Base-by-base conservation (phyloP, 2,329 filamentous ascomycete species). In the Hypoxylon sp. region DNA sequence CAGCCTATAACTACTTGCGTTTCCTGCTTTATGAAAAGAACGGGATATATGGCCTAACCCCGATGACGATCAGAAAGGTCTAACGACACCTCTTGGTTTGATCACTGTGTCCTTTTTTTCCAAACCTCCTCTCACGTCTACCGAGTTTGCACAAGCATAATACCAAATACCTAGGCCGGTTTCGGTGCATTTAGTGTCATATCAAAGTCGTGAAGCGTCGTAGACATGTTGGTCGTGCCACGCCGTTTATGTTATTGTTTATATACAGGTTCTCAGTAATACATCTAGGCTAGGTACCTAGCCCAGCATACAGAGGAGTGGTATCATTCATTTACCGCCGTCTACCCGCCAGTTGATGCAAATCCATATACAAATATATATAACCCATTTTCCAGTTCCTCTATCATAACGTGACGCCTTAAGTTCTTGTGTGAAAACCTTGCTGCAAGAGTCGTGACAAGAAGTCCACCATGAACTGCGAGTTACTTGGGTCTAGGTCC, bases 401-500 rank as follows among this genome's bases (percentile, higher is more conserved):
- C 18, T 48, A 18, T 42, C 49, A 60, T 52, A 53, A 48, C 51
- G 41, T 43, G 2, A 51, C 29, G 11, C 35, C 21, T 24, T 8
- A 26, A 43, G n/a, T 41, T 45, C 38, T 42, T 45, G 60, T 46
- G 42, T 31, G 29, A 13, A 47, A 53, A 40, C 73, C 70, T 24
- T 70, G 71, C 3, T 70, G 67, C 41, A 82, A 67, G 24, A 82
- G 73, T 24, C 71, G 75, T 37, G 79, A 72, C 35, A 83, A 66
- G 41, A 82, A 74, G 9, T 74, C 72, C 17, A 81, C 70, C 74
- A 84, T 77, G 48, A 82, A 83, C 23, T 77, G 72, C 37, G 76
- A 70, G 17, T 78, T 77, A 4, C 72, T 72, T 11, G 70, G 51
- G 2, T 73, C 69, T 35, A 81, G 71, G 13, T 77, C 67, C 81